These are phyloP conservation scores for Colletotrichum sp. DNA, from an alignment of 2,329 filamentous ascomycete species.

Conservation along the genomic window DNA sequence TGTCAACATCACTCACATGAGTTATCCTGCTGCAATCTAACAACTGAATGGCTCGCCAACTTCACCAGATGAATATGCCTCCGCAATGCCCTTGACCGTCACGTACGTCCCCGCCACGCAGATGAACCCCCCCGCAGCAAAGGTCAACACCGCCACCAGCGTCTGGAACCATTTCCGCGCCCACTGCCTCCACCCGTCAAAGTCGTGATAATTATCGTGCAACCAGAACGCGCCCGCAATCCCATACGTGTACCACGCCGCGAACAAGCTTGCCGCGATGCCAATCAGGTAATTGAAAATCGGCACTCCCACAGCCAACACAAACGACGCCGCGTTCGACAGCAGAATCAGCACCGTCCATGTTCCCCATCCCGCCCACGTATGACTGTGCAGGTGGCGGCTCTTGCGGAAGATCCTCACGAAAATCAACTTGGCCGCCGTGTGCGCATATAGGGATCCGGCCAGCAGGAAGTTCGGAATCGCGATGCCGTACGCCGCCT, in stretches of 20 bases:
- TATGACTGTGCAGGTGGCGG: slow-evolving; percentile 52
- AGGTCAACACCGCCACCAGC: slow-evolving; percentile 41
- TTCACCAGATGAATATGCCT: slow-evolving; percentile 23
- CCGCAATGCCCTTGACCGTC: slow-evolving; percentile 39
- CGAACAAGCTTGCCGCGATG: slow-evolving; percentile 54
- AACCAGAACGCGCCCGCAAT: slow-evolving; percentile 58
- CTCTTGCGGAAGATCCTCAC: slow-evolving; percentile 51
- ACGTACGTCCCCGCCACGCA: slow-evolving; percentile 55
- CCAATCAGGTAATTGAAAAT: slow-evolving; percentile 60
- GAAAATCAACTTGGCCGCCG: slow-evolving; percentile 56
- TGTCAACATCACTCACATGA: not conserved
- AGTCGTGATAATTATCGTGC: slow-evolving; percentile 50
- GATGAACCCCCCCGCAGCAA: slow-evolving; percentile 52
- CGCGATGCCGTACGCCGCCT: slow-evolving; percentile 55
- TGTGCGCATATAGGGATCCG: slow-evolving; percentile 54
- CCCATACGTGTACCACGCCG: slow-evolving; percentile 59
- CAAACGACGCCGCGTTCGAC: slow-evolving; percentile 48
- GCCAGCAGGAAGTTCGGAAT: slow-evolving; percentile 56
- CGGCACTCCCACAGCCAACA: slow-evolving; percentile 52
- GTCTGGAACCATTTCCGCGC: slow-evolving; percentile 41
- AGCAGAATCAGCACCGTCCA: slow-evolving; percentile 52
- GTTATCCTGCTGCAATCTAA: not conserved
- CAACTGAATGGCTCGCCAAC: slow-evolving; percentile 11
- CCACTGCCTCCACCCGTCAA: slow-evolving; percentile 42
- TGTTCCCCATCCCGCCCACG: slow-evolving; percentile 46